Conservation (phyloP, 2,329 filamentous ascomycete species). For the Aspergillus carbonarius region DNA sequence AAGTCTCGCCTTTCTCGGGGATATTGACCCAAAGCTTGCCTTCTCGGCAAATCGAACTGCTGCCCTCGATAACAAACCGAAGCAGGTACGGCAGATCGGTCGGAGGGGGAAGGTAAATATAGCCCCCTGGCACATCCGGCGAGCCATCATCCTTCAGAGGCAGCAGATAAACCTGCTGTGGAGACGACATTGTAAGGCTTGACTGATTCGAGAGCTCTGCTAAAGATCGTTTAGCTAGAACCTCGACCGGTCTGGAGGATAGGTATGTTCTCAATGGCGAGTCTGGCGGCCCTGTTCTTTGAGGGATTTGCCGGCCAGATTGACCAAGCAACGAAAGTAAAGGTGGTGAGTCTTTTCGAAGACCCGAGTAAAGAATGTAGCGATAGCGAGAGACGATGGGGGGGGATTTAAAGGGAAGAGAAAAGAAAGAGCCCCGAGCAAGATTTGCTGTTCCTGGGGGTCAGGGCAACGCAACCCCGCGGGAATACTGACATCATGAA, state of each 20-base stretch:
- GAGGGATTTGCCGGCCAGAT: background rate
- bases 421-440: constrained; percentile 1
- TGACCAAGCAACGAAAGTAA: background rate
- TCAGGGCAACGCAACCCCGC: constrained; percentile 16
- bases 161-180: constrained; percentile 75
- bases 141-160: constrained; percentile 91
- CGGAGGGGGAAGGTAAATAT: constrained; percentile 85
- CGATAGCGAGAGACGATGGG: background rate
- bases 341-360: background rate
- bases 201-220: background rate
- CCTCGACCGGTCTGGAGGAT: background rate
- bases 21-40: constrained; percentile 98
- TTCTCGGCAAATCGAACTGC: constrained; percentile 90
- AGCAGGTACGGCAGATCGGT: constrained; percentile 70
- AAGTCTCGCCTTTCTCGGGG: constrained; percentile 71
- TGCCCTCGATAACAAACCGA: constrained; percentile 89
- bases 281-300: background rate
- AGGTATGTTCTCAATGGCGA: background rate
- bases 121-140: constrained; percentile 82
- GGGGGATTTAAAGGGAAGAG: constrained; percentile 2
- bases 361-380: background rate
- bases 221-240: background rate
- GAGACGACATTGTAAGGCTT: constrained; percentile 12
- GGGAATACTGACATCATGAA: constrained; percentile 23
- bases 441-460: constrained; percentile 18